These are phyloP conservation scores for Imleria badia DNA, from an alignment of 768 basidiomycete genomes.

Conservation along the genomic window DNA sequence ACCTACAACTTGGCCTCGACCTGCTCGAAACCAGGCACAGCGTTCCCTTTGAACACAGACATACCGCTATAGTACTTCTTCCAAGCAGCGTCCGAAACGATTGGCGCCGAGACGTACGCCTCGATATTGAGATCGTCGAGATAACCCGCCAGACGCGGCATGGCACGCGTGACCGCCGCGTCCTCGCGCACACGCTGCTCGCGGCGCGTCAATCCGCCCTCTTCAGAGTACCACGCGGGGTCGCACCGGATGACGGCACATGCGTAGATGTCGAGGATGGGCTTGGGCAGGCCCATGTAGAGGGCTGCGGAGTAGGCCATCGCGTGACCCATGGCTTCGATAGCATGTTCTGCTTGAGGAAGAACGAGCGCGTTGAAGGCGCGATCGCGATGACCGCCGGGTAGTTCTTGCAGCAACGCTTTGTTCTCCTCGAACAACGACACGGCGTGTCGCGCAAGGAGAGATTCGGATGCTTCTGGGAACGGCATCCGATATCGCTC, in stretches of 20 bases:
- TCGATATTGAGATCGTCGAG: constrained; percentile 47
- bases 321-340: constrained; percentile 66
- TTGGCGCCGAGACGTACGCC: constrained; percentile 50
- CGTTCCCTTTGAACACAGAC: constrained; percentile 44
- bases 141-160: constrained; percentile 38
- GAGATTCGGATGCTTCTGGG: constrained; percentile 41
- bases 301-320: constrained; percentile 57
- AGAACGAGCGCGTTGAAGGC: constrained; percentile 54
- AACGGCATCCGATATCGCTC: constrained; percentile 52
- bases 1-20: constrained; percentile 45
- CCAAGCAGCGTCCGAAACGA: constrained; percentile 51
- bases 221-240: constrained; percentile 1
- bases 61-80: constrained; percentile 43
- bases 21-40: constrained; percentile 36
- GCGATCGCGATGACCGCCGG: constrained; percentile 19
- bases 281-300: constrained; percentile 41
- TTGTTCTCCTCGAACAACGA: constrained; percentile 49
- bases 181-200: constrained; percentile 50
- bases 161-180: constrained; percentile 25
- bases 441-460: constrained; percentile 51
- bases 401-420: constrained; percentile 36
- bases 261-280: constrained; percentile 57
- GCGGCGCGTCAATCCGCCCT: constrained; percentile 26
- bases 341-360: constrained; percentile 50
- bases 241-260: constrained; percentile 31